Evolutionary conservation across 805 yeast species (phyloP).

Genomic region (Diddensiella santjacobensis): DNA sequence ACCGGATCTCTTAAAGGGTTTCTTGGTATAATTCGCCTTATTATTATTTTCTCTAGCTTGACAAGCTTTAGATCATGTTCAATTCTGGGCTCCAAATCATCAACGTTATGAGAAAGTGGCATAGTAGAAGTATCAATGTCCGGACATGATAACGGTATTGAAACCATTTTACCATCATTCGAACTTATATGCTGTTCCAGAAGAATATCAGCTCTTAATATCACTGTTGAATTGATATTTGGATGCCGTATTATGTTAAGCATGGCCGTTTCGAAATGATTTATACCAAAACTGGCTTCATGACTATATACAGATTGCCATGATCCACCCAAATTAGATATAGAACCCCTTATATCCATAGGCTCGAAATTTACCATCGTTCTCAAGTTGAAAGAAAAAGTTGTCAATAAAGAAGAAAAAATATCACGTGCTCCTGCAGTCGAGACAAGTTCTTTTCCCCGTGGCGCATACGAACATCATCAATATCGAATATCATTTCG

Average conservation of each 20-base stretch:
- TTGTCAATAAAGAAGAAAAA: too few relatives aligned
- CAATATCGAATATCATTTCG: too few relatives aligned
- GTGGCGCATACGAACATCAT: too few relatives aligned
- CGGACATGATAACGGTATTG: conserved; percentile 19
- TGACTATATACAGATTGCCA: conserved; percentile 62
- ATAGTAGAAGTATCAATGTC: conserved; percentile 42
- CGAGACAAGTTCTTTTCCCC: too few relatives aligned
- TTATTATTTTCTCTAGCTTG: conserved; percentile 39
- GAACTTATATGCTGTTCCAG: conserved; percentile 20
- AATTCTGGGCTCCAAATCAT: conserved; percentile 21
- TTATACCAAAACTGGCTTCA: conserved; percentile 40
- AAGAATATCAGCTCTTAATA: conserved; percentile 77
- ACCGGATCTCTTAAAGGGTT: conserved; percentile 82
- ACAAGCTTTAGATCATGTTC: conserved; percentile 8
- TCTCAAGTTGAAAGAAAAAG: background rate
- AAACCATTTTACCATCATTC: background rate
- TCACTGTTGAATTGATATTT: conserved; percentile 86
- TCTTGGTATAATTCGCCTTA: conserved; percentile 87
- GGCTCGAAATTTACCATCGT: background rate
- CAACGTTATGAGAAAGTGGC: conserved; percentile 26
- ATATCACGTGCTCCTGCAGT: too few relatives aligned
- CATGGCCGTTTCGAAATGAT: conserved; percentile 74
- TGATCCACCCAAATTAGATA: conserved; percentile 50
- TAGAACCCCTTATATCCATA: conserved; percentile 35
- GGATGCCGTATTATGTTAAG: conserved; percentile 75